Evolutionary conservation across 257 asterid species (phyloP), one percentile per base, ranked within the genome.

Genomic region (Plantago ovata): DNA sequence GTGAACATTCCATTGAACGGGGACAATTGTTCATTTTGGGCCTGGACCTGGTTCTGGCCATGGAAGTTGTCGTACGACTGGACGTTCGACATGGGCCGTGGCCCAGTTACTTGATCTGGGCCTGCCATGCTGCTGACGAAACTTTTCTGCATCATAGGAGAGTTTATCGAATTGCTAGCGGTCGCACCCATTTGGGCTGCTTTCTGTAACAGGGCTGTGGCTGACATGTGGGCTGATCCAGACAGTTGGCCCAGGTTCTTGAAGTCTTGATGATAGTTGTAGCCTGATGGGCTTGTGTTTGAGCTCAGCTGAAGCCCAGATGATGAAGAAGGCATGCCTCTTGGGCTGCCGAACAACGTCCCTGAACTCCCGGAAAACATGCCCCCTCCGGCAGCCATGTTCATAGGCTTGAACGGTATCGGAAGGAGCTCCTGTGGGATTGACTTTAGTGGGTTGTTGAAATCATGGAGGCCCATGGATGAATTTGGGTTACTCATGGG

Each of bases 181-280:
- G 94, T 77, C 1, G 96, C 91, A 0, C 96, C 96, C 82, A 89
- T 84, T 56, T 89, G 96, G 61, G 95, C 96, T 4, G 96, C 95
- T 56, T 85, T 85, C 41, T 85, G 96, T 48, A 85, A 64, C 63
- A 88, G 67, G 3, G 95, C 95, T 7, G 96, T 88, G 4, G 96
- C 96, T 0, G 96, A 85, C 96, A 88, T 85, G 40, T 82, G 83
- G 14, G 83, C 79, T 8, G 83, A 49, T 1, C 84, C 94, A 0
- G 78, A 49, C 16, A 69, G 32, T 16, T 52, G 89, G 16, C 85
- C 76, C 55, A 67, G 2, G 23, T 72, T 71, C 62, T 79, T 74
- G 49, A 33, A 57, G 4, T 86, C 89, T 18, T 74, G 94, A 56
- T 69, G 73, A 53, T 63, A 76, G 56, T 65, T 72, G 62, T 69